Evolutionary conservation across 1,139 yeast genomes (phyloP), one percentile per base, ranked within the genome.

Genomic region (Zhuliangozyma parablackwelliae): DNA sequence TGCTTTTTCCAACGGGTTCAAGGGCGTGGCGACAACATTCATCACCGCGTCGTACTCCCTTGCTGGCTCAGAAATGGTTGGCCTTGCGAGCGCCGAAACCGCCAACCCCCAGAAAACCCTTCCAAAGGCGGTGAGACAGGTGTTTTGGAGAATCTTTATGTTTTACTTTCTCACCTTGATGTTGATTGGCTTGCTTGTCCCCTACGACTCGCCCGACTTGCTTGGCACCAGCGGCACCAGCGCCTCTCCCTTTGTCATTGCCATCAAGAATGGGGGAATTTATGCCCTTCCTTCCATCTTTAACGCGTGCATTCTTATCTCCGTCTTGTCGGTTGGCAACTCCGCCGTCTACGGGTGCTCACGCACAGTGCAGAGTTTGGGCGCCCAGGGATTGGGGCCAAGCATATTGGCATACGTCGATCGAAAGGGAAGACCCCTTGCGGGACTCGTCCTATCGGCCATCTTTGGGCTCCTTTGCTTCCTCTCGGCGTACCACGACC

Each of bases 231-330:
- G 51, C 28, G 53, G 53, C 26, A 62, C 65, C 2, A 57, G 69
- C 27, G 68, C 72, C 3, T 72, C 82, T 9, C 83, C 83, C 21
- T 75, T 78, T 56, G 79, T 78, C 8, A 68, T 77, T 48, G 80
- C 82, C n/a, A 67, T 78, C 37, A 65, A 67, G 37, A 61, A 65
- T 34, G 80, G 80, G 3, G 80, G 82, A 6, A 65, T 71, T 32
- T 54, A 61, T 29, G 69, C 57, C 2, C 59, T 73, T 34, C 73
- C 74, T 4, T 63, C 72, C 2, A 63, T 69, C 30, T 64, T 69
- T 52, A 69, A 69, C 42, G 74, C 66, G 6, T 61, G 68, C 10
- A 66, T 69, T 28, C 52, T 69, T 37, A 57, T 69, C 11, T 59
- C 74, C 1, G 63, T 69, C 24, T 51, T 65, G 29, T 65, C 75